phyloP scores from a whole-genome alignment of 2,329 filamentous ascomycete species.

The Alternaria dauci region DNA sequence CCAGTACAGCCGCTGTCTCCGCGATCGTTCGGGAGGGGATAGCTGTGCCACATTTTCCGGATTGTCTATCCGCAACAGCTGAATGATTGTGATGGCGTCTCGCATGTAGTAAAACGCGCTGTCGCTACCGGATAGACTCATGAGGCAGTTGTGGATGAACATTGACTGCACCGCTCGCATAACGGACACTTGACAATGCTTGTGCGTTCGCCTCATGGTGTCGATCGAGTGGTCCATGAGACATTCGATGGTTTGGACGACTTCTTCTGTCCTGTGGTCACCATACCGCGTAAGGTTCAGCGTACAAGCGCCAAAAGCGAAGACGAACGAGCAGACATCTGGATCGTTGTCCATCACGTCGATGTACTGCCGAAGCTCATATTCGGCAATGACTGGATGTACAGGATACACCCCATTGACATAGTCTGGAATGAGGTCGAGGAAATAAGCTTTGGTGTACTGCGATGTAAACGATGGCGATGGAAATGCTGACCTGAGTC shows the following conservation, averaged over 20 bases:
- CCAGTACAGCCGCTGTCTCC: slow-evolving; percentile 63
- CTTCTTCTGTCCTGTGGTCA: slow-evolving; percentile 42
- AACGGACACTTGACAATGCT: slow-evolving; percentile 54
- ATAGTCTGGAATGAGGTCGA: slow-evolving; percentile 57
- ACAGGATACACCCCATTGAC: slow-evolving; percentile 58
- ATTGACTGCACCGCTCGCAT: slow-evolving; percentile 61
- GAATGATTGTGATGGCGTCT: slow-evolving; percentile 57
- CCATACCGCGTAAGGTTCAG: slow-evolving; percentile 54
- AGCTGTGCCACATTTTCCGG: slow-evolving; percentile 46
- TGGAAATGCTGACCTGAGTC: slow-evolving; percentile 25
- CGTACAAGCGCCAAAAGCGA: slow-evolving; percentile 57
- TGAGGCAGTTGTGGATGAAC: slow-evolving; percentile 63
- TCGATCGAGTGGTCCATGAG: slow-evolving; percentile 49
- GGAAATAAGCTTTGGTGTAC: slow-evolving; percentile 49
- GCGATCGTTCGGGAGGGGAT: slow-evolving; percentile 49
- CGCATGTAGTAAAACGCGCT: slow-evolving; percentile 61
- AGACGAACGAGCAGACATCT: slow-evolving; percentile 55
- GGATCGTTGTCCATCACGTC: slow-evolving; percentile 50
- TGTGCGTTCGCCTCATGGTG: slow-evolving; percentile 49
- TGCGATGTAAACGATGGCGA: slow-evolving; percentile 26
- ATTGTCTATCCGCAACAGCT: slow-evolving; percentile 53
- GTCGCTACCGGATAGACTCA: slow-evolving; percentile 59
- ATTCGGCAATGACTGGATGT: slow-evolving; percentile 56
- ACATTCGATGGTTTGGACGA: slow-evolving; percentile 43
- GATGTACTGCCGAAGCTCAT: slow-evolving; percentile 50